A percentile compares a stretch with the other conserved stretches of the same genome.
These are phyloP conservation scores for Colletotrichum orchidophilum DNA, from an alignment of 2,329 filamentous ascomycete genomes.

Conservation along the genomic window DNA sequence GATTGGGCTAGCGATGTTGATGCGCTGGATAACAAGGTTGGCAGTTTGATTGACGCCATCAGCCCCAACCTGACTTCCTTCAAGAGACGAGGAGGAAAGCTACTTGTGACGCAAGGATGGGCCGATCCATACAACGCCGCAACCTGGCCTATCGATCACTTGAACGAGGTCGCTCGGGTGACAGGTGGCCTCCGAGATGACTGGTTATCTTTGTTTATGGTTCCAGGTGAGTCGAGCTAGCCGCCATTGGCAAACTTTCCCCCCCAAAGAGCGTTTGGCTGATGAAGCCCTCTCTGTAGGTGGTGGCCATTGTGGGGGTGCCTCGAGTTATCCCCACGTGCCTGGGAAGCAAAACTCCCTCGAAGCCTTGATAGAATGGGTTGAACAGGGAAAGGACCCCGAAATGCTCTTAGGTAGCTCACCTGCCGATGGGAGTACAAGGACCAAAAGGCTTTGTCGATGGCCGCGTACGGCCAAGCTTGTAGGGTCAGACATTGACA, in stretches of 20 bases:
- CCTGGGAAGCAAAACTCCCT: constrained; percentile 10
- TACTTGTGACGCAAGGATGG: constrained; percentile 9
- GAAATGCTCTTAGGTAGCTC: not conserved
- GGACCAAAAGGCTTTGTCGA: constrained; percentile 17
- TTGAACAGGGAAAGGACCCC: not conserved
- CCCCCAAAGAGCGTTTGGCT: not conserved
- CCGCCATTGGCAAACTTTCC: not conserved
- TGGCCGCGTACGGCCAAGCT: constrained; percentile 12
- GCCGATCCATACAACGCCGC: constrained; percentile 18
- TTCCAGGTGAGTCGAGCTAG: not conserved
- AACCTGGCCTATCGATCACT: constrained; percentile 19
- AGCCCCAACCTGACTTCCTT: constrained; percentile 17
- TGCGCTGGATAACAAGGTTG: constrained; percentile 14
- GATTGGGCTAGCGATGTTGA: constrained; percentile 8
- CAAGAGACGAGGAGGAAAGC: constrained; percentile 1
- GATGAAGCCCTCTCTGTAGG: not conserved
- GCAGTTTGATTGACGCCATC: constrained; percentile 5
- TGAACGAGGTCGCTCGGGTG: constrained; percentile 42
- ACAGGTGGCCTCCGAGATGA: constrained; percentile 22
- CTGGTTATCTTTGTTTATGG: constrained; percentile 18
- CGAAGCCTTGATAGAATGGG: constrained; percentile 8
- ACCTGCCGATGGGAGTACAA: constrained; percentile 12
- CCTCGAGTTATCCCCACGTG: constrained; percentile 13
- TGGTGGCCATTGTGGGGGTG: constrained; percentile 19
- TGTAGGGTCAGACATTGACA: not conserved